Evolutionary conservation across 2,329 filamentous ascomycete species (phyloP).

Genomic region (Xylariales sp.): DNA sequence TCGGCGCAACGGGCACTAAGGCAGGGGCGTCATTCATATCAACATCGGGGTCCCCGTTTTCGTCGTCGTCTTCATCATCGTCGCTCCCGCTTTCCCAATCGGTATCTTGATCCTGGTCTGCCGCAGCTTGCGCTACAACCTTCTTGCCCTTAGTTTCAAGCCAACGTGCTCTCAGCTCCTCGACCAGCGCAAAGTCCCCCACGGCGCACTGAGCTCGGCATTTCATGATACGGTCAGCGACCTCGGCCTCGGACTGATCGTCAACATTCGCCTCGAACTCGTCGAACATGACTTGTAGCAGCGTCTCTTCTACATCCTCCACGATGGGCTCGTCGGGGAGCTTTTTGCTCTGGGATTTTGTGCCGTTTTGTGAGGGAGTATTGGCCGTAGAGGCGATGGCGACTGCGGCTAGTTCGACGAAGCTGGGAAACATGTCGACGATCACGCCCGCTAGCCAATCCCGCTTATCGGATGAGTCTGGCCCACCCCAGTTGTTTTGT

Average conservation of each 20-base stretch:
- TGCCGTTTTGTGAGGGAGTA: conserved; percentile 16
- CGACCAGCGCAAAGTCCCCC: conserved; percentile 74
- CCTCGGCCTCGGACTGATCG: conserved; percentile 82
- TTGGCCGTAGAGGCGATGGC: conserved; percentile 11
- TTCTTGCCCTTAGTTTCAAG: conserved; percentile 69
- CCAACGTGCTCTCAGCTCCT: conserved; percentile 72
- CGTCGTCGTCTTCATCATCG: conserved; percentile 67
- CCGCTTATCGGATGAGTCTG: conserved; percentile 85
- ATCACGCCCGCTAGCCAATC: conserved; percentile 96
- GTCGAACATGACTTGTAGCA: conserved; percentile 92
- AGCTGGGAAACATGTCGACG: conserved; percentile 80
- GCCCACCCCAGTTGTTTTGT: conserved; percentile 87
- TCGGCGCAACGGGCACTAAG: conserved; percentile 63
- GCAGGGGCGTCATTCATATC: conserved; percentile 77
- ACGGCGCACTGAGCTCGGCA: conserved; percentile 72
- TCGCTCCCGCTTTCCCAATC: conserved; percentile 69
- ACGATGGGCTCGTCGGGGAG: conserved; percentile 69
- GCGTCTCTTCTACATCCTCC: conserved; percentile 83
- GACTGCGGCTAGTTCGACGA: conserved; percentile 59
- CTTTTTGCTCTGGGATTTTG: conserved; percentile 33
- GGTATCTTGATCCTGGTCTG: conserved; percentile 51
- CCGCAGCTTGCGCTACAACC: conserved; percentile 55
- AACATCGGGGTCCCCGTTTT: conserved; percentile 67
- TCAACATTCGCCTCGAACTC: conserved; percentile 95
- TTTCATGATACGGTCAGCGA: conserved; percentile 78